Evolutionary conservation across 768 basidiomycete species (phyloP), one percentile per base, ranked within the genome.

Genomic region (Pleurotus citrinopileatus): DNA sequence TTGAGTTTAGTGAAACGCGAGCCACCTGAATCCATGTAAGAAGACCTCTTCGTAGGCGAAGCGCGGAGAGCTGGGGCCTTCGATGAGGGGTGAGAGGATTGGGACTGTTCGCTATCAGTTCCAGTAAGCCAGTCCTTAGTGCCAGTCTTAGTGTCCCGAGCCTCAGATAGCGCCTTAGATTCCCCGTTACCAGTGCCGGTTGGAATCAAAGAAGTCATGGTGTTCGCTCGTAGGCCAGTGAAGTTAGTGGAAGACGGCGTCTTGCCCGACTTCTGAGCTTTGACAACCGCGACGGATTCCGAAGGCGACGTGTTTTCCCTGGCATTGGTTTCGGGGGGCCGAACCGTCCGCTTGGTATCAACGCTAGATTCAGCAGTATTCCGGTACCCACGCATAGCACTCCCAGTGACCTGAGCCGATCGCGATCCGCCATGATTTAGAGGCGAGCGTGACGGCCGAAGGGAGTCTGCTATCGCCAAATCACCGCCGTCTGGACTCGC

Each of bases 111-210:
- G 40, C 78, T 74, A 53, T 83, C 80, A 52, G 80, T 79, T 7
- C 90, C 90, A 15, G 91, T 90, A 28, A 93, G 69, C 89, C 90
- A 90, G 63, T 91, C 89, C 58, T 70, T 74, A 3, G 57, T 43
- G 68, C 73, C 63, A 65, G 29, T 19, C 37, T 51, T 51, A 20
- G 48, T n/a, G 10, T 28, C 19, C 10, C 12, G 6, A 7, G 34
- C 22, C 34, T 20, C 34, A 3, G 48, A 37, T 1, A 19, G 32
- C 3, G 45, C 22, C 34, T 46, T 56, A 34, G 53, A 50, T 8
- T 42, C 37, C 28, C 23, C 58, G 45, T 57, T 43, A 37, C 44
- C 55, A 53, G 57, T 27, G 40, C 56, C 50, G 57, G 60, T 61
- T 17, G 70, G 67, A 61, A 79, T 81, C 28, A 82, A 70, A n/a